Evolutionary conservation across 768 basidiomycete genomes (phyloP), one percentile per base, ranked within the genome.

Genomic region (Imleria badia): DNA sequence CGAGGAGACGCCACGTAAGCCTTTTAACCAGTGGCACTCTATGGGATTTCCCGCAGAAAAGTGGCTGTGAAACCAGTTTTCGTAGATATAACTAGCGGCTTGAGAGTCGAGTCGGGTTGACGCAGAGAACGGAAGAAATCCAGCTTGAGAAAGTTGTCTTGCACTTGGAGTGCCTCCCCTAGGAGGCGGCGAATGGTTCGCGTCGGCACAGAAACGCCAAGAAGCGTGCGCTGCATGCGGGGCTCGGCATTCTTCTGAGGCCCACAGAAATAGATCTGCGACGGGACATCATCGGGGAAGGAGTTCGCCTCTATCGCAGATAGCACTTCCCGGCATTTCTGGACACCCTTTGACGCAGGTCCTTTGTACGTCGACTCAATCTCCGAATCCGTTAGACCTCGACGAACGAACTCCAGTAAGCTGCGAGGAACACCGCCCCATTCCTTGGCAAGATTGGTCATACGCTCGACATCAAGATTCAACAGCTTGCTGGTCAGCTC

Each of bases 211-310:
- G 3, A n/a, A 23, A 23, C 3, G 22, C 7, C 6, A n/a, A 17
- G 1, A 14, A 13, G n/a, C 1, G 1, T 0, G 7, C 11, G 17
- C 5, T 3, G 0, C 3, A 19, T 19, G 4, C 0, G 1, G 2
- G 17, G 11, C 1, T 13, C 5, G 14, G 9, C 0, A 3, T 1
- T 12, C 15, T 5, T 3, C 6, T 4, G 3, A 3, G 50, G 50
- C 5, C 41, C 42, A 30, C 19, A 12, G 34, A 44, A 54, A 23
- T 43, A 54, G 29, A 38, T 38, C 1, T 14, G 2, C 5, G 20
- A 35, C 20, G 17, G 47, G 3, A 15, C 15, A 3, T 48, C 23
- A 5, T 26, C 6, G 26, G 26, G 26, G 6, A 26, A 26, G 26
- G 26, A 3, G 26, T 26, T 26, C 26, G 3, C 26, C 26, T 3